Conservation (phyloP, 1,284 basidiomycete species). For the Lignosus rhinocerotis region DNA sequence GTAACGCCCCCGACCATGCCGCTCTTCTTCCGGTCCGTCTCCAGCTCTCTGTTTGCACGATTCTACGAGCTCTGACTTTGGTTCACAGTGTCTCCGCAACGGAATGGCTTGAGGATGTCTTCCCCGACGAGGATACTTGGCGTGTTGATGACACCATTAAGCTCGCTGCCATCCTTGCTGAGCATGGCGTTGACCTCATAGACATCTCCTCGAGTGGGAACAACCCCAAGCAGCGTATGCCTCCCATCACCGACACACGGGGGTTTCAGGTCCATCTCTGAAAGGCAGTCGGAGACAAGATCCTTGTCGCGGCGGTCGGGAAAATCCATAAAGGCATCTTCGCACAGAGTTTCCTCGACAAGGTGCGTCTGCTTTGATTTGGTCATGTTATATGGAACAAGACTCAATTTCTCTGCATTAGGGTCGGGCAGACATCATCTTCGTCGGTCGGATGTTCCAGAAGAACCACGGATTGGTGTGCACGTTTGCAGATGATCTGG, state of each 20-base stretch:
- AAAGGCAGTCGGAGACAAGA: conserved; percentile 36
- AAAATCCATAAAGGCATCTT: conserved; percentile 53
- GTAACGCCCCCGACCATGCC: conserved; percentile 61
- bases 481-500: conserved; percentile 51
- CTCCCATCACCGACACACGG: conserved; percentile 24
- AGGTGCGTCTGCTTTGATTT: conserved; percentile 9
- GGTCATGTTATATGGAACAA: background rate
- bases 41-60: conserved; percentile 26
- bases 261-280: conserved; percentile 51
- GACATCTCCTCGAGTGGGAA: conserved; percentile 55
- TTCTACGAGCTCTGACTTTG: conserved; percentile 23
- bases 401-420: background rate
- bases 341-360: conserved; percentile 58
- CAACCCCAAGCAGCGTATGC: conserved; percentile 32
- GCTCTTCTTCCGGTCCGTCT: conserved; percentile 64
- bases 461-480: conserved; percentile 54
- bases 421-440: conserved; percentile 39
- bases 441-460: conserved; percentile 54
- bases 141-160: conserved; percentile 54
- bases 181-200: conserved; percentile 51
- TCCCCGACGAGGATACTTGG: conserved; percentile 49
- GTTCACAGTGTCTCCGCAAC: conserved; percentile 48
- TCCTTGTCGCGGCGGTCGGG: conserved; percentile 59
- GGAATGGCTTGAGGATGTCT: conserved; percentile 53
- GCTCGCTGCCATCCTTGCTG: conserved; percentile 45